These are phyloP conservation scores for Vigna unguiculata DNA, from an alignment of 306 rosid genomes.

Conservation along the genomic window DNA sequence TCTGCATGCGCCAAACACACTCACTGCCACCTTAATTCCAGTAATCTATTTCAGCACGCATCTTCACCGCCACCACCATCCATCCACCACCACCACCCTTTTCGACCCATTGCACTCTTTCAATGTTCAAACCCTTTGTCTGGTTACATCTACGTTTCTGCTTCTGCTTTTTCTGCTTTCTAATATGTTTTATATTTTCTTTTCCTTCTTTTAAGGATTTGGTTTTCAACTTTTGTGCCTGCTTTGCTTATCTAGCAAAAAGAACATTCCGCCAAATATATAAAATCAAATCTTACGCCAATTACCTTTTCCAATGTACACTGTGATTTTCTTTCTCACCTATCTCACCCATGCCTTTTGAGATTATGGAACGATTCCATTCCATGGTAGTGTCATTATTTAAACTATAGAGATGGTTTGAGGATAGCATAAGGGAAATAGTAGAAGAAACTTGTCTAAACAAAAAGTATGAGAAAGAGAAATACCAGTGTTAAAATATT, in stretches of 20 bases:
- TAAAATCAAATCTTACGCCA: conserved; percentile 29
- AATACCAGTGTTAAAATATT: neutral
- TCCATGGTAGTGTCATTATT: neutral
- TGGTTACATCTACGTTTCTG: conserved; percentile 44
- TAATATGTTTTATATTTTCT: too few relatives aligned
- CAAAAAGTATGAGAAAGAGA: neutral
- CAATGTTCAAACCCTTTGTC: conserved; percentile 33
- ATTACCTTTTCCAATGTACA: conserved; percentile 26
- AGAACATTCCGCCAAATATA: conserved; percentile 40
- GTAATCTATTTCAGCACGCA: conserved; percentile 33
- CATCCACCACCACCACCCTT: conserved; percentile 23
- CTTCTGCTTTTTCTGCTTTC: conserved; percentile 33
- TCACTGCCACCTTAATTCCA: conserved; percentile 27
- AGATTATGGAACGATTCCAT: neutral
- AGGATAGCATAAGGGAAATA: neutral
- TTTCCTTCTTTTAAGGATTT: conserved; percentile 53
- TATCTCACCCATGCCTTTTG: neutral
- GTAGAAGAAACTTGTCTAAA: neutral
- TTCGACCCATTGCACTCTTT: conserved; percentile 36
- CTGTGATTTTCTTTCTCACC: neutral
- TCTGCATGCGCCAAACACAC: conserved; percentile 22
- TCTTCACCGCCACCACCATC: conserved; percentile 2
- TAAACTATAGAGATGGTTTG: neutral
- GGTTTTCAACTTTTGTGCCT: conserved; percentile 32
- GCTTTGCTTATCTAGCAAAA: conserved; percentile 34